Evolutionary conservation across 1,284 basidiomycete genomes (phyloP), one percentile per base, ranked within the genome.

Genomic region (Trichosporon ovoides): DNA sequence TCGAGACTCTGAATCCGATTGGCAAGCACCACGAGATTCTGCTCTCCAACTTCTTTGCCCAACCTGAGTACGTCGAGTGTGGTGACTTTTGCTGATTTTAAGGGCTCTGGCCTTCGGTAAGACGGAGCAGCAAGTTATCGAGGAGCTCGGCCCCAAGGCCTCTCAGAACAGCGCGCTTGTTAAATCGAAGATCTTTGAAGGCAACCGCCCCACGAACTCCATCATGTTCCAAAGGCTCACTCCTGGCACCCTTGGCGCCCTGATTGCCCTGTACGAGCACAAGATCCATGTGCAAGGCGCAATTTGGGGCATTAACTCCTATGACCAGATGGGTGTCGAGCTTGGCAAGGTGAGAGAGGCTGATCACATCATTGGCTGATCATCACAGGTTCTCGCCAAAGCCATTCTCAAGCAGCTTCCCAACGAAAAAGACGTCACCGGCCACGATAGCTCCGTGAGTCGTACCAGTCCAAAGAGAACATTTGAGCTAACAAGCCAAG

Each of bases 221-320:
- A 93, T 98, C 78, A 79, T 98, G 77, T 93, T 97, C 84, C 90
- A 93, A 38, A 81, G 91, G 66, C 80, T 98, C 69, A 97, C 92
- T 1, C 95, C 96, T 12, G 84, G 86, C 43, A 89, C 87, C 7
- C 86, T 98, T 33, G 94, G 89, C 80, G 64, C 66, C n/a, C 68
- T 78, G 49, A 66, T 78, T 48, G 76, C 76, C 43, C 55, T 77
- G 59, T 76, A 72, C 58, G 95, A 98, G 80, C 95, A 98, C 83
- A 98, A 98, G 84, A 97, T 98, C 74, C 96, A 97, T 77, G 88
- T 90, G 0, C 96, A 98, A 78, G 95, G 95, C 72, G 88, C 90
- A 53, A 83, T 98, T 64, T 98, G 94, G 94, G 90, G 91, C 49
- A 96, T 98, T 82, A 98, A 98, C 83, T 95, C 91, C 11, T 98